Conservation (phyloP, 768 basidiomycete species). For the Mycena sanguinolenta region DNA sequence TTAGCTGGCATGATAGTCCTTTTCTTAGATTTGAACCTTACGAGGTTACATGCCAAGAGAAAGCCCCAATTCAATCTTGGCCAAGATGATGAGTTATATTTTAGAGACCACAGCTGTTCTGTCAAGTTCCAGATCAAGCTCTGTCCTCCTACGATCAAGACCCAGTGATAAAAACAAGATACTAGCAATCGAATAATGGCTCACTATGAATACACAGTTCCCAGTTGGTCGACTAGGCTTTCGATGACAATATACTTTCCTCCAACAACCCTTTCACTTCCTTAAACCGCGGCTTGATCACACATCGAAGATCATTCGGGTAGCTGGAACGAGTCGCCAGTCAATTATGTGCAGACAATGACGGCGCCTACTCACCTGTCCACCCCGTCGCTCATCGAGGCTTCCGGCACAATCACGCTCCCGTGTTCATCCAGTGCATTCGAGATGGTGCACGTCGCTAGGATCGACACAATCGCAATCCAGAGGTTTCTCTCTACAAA, state of each 20-base stretch:
- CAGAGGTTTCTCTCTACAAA: constrained; percentile 20
- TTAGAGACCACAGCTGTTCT: too few relatives aligned
- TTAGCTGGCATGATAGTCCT: too few relatives aligned
- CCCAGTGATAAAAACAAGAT: too few relatives aligned
- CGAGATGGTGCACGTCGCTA: constrained; percentile 22
- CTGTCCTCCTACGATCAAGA: too few relatives aligned
- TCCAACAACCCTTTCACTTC: constrained; percentile 22
- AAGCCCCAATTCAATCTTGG: too few relatives aligned
- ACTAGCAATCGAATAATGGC: constrained; percentile 18
- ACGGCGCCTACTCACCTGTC: constrained; percentile 17
- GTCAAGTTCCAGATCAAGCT: too few relatives aligned
- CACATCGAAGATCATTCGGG: constrained; percentile 24
- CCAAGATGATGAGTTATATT: too few relatives aligned
- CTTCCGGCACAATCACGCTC: constrained; percentile 12
- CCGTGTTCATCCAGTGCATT: constrained; percentile 26
- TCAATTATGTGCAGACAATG: constrained; percentile 12
- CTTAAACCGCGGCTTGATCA: constrained; percentile 21
- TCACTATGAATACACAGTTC: too few relatives aligned
- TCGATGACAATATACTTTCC: constrained; percentile 17
- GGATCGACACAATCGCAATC: constrained; percentile 26
- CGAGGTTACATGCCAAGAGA: too few relatives aligned
- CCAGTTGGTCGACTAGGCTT: constrained; percentile 14
- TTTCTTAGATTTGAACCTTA: too few relatives aligned
- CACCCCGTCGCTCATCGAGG: constrained; percentile 21
- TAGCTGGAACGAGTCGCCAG: constrained; percentile 18